Conservation (phyloP, 164 flowering plant genomes). For the Aristolochia californica region DNA sequence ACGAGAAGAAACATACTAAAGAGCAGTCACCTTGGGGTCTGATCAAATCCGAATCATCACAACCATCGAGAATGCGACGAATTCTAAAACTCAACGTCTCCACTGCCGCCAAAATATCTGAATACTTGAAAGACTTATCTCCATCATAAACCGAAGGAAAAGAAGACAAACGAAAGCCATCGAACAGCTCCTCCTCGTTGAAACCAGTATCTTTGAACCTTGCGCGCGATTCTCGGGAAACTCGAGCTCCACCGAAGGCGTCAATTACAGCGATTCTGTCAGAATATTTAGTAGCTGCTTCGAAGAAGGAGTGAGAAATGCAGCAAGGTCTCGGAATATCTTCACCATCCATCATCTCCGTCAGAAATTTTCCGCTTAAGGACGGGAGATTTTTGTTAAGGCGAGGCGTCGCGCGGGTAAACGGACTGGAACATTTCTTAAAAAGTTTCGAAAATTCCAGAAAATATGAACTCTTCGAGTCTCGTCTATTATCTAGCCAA, state of each 20-base stretch:
- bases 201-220: slow-evolving; percentile 4
- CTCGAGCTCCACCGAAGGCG: slow-evolving; percentile 36
- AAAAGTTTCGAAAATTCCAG: too few species aligned
- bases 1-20: background rate
- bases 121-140: slow-evolving; percentile 58
- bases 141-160: slow-evolving; percentile 34
- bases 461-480: too few species aligned
- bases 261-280: slow-evolving; percentile 55
- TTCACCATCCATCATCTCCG: background rate
- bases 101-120: slow-evolving; percentile 40
- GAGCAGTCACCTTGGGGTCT: slow-evolving; percentile 28
- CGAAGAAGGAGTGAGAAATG: slow-evolving; percentile 54
- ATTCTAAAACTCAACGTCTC: slow-evolving; percentile 46
- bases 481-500: too few species aligned
- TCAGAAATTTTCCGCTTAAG: background rate
- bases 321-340: slow-evolving; percentile 31
- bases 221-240: slow-evolving; percentile 15
- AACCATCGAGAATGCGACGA: slow-evolving; percentile 44
- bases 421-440: too few species aligned
- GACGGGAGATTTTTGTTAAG: too few species aligned
- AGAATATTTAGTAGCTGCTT: slow-evolving; percentile 40
- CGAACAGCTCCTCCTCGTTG: slow-evolving; percentile 7
- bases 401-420: too few species aligned
- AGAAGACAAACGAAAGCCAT: slow-evolving; percentile 7
- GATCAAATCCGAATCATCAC: slow-evolving; percentile 36